Conservation (phyloP, 495 filamentous ascomycete species). For the Neurospora tetraspora region DNA sequence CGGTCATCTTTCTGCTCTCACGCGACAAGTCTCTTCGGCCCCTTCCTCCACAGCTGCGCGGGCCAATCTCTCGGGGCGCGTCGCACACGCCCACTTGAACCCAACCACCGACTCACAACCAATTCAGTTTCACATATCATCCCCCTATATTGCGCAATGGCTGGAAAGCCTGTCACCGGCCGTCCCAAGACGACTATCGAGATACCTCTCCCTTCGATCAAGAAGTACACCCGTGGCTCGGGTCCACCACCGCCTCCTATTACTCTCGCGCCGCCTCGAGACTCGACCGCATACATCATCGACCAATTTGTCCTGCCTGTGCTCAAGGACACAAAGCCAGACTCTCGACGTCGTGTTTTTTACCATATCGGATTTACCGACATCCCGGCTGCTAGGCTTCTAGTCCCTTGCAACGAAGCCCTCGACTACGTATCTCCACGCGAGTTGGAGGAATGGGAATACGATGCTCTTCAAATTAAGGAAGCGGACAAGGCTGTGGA, state of each 20-base stretch:
- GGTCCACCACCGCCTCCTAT: constrained; percentile 29
- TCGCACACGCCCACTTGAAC: not conserved
- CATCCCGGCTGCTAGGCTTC: constrained; percentile 26
- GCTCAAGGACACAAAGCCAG: constrained; percentile 7
- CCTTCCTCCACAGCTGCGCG: not conserved
- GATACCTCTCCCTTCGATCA: constrained; percentile 24
- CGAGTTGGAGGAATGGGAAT: constrained; percentile 36
- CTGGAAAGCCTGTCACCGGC: not conserved
- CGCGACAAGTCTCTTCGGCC: not conserved
- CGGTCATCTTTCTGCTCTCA: not conserved
- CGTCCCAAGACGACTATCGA: constrained; percentile 18
- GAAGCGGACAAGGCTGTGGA: constrained; percentile 16
- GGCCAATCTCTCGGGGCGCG: not conserved
- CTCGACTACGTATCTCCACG: constrained; percentile 37
- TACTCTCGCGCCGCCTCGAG: constrained; percentile 22
- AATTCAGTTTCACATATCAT: not conserved
- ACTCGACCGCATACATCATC: constrained; percentile 37
- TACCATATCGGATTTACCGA: constrained; percentile 38
- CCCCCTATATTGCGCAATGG: constrained; percentile 2
- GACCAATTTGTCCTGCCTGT: constrained; percentile 31
- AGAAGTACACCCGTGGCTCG: constrained; percentile 27
- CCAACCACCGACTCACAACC: not conserved
- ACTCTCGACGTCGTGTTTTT: constrained; percentile 24
- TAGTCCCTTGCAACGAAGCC: constrained; percentile 27
- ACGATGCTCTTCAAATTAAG: constrained; percentile 17